Evolutionary conservation across 116 monocot species (phyloP).

Genomic region (Phalaenopsis hybrid): DNA sequence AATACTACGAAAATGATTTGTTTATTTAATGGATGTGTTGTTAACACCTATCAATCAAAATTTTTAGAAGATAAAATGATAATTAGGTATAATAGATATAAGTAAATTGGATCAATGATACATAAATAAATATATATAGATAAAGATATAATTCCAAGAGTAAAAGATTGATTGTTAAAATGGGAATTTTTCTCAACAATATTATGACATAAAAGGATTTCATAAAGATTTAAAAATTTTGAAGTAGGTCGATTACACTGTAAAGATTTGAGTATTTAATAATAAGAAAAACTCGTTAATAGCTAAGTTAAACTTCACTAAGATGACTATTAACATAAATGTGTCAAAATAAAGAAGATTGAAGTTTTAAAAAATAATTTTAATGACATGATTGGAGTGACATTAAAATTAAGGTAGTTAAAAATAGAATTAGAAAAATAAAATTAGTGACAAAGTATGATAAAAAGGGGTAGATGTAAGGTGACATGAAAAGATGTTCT

Average conservation of each 20-base stretch:
- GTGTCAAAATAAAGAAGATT: background rate
- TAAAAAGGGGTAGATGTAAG: no score
- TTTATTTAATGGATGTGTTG: no score
- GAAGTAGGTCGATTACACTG: background rate
- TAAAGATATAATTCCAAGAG: background rate
- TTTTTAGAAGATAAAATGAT: background rate
- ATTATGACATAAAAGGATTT: background rate
- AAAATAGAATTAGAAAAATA: no score
- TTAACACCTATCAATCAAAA: background rate
- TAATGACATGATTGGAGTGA: background rate
- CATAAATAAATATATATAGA: background rate
- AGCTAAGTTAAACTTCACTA: background rate
- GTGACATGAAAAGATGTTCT: no score
- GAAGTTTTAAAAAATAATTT: background rate
- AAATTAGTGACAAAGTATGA: no score
- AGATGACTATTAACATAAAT: background rate
- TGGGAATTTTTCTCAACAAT: background rate
- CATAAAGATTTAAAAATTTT: background rate
- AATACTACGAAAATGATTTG: no score
- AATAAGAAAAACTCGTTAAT: background rate
- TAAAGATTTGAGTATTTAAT: background rate
- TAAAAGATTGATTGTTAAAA: background rate
- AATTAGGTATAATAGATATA: background rate
- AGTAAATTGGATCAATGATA: background rate
- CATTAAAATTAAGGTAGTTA: background rate